A percentile compares a stretch with the other conserved stretches of the same genome.
Conservation (phyloP, 371 early-diverging fungal genomes). For the Nematocida sp. region DNA sequence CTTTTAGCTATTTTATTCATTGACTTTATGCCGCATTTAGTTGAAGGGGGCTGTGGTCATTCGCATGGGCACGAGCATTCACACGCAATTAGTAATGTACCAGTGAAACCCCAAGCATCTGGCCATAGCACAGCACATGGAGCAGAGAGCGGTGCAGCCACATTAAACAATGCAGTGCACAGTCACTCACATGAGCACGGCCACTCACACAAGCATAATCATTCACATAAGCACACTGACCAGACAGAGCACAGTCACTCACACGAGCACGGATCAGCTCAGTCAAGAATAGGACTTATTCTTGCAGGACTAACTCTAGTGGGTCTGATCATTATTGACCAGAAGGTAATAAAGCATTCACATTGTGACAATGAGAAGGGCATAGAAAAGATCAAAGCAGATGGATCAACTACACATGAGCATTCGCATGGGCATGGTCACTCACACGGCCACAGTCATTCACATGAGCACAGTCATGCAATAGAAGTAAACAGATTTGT, state of each 20-base stretch:
- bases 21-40: slow-evolving; percentile 69
- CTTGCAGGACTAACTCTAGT: slow-evolving; percentile 64
- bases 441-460: background rate
- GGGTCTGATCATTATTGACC: slow-evolving; percentile 63
- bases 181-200: slow-evolving; percentile 29
- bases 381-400: background rate
- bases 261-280: background rate
- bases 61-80: background rate
- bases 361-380: slow-evolving; percentile 65
- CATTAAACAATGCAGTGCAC: background rate
- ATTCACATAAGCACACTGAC: background rate
- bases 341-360: slow-evolving; percentile 64
- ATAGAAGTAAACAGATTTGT: background rate
- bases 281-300: slow-evolving; percentile 48
- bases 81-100: background rate
- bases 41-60: slow-evolving; percentile 34
- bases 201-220: background rate
- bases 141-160: background rate
- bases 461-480: slow-evolving; percentile 21
- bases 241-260: background rate
- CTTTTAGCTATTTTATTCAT: slow-evolving; percentile 64
- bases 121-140: background rate
- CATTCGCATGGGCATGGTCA: slow-evolving; percentile 1
- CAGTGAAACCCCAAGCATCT: background rate
- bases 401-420: background rate